Conservation (phyloP, 2,329 filamentous ascomycete genomes). For the Neonectria coccinea region DNA sequence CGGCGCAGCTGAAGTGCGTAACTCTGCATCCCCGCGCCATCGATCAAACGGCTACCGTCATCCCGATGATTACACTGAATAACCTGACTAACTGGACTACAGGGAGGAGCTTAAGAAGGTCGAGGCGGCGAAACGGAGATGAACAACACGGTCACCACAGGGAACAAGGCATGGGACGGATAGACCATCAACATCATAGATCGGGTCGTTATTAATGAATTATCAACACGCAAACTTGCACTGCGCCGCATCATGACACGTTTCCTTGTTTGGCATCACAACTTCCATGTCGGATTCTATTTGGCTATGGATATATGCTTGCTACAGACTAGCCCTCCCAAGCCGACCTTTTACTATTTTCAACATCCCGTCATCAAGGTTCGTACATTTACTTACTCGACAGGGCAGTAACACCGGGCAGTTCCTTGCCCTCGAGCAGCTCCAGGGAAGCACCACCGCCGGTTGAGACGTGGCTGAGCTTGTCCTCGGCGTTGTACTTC, state of each 20-base stretch:
- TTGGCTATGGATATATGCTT: conserved; percentile 39
- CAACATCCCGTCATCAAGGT: conserved; percentile 48
- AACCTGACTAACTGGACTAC: conserved; percentile 25
- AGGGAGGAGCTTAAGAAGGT: conserved; percentile 97
- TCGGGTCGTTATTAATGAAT: conserved; percentile 37
- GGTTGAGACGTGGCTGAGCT: conserved; percentile 98
- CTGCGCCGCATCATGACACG: conserved; percentile 17
- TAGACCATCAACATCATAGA: conserved; percentile 37
- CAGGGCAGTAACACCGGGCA: conserved; percentile 92
- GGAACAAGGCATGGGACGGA: conserved; percentile 35
- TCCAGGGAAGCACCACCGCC: conserved; percentile 96
- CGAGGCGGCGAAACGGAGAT: conserved; percentile 77
- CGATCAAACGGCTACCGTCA: not conserved
- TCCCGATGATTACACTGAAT: not conserved
- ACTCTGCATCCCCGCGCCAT: conserved; percentile 10
- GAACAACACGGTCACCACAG: conserved; percentile 38
- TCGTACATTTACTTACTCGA: conserved; percentile 73
- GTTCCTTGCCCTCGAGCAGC: conserved; percentile 96
- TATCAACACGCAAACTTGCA: conserved; percentile 26
- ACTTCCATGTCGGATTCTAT: conserved; percentile 23
- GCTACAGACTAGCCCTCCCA: conserved; percentile 53
- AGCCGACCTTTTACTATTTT: conserved; percentile 48
- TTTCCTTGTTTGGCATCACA: conserved; percentile 44
- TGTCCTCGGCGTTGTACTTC: conserved; percentile 95
- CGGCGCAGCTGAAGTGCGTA: conserved; percentile 88